Conservation (phyloP, 2,329 filamentous ascomycete genomes). For the Fusarium sp. region DNA sequence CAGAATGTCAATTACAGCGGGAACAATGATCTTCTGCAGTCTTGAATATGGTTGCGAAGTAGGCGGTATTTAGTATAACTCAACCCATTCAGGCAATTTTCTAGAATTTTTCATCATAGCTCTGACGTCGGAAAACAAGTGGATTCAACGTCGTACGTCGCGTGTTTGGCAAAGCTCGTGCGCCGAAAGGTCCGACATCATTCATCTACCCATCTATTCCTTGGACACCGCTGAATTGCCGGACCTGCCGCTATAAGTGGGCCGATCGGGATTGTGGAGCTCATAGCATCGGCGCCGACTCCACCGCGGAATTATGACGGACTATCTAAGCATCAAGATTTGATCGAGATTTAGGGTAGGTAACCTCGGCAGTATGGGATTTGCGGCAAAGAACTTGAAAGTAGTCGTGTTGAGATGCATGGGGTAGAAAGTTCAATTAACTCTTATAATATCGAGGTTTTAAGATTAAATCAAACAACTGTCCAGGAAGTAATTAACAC, state of each 20-base stretch:
- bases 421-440: no score
- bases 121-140: slow-evolving; percentile 5
- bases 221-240: background rate
- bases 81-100: background rate
- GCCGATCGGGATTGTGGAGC: background rate
- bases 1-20: background rate
- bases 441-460: no score
- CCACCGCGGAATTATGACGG: slow-evolving; percentile 5
- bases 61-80: background rate
- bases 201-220: no score
- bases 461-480: no score
- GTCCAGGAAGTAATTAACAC: no score
- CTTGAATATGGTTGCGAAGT: background rate
- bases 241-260: background rate
- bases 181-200: background rate
- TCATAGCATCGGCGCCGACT: background rate
- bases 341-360: background rate
- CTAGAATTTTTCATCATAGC: slow-evolving; percentile 7
- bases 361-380: background rate
- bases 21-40: background rate
- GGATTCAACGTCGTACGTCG: background rate
- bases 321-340: background rate
- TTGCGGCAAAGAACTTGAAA: no score
- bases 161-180: background rate
- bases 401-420: no score